Evolutionary conservation across 2,329 filamentous ascomycete species (phyloP), one percentile per base, ranked within the genome.

Genomic region (Fusarium sp.): DNA sequence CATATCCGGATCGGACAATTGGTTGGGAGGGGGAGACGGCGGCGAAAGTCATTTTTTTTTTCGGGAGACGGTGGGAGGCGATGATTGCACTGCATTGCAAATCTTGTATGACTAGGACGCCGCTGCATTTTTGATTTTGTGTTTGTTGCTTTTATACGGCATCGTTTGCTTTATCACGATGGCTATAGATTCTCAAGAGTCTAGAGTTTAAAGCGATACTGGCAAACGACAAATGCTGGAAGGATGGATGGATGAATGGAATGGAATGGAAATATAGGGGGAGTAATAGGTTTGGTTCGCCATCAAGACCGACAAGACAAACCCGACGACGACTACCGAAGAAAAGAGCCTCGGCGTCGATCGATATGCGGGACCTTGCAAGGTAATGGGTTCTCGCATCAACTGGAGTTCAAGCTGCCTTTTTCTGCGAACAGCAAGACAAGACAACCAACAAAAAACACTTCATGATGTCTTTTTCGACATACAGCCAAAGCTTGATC

Each of bases 1-100:
- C 83, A 84, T 84, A 80, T 81, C 80, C 80, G 80, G 82, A 80
- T 77, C 73, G 72, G 80, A 77, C 78, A 81, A 80, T 66, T 75
- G 71, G 72, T 66, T 75, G 71, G 72, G 66, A 73, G 76, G 73
- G 71, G 75, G 66, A 73, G 71, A 75, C 51, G 76, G 74, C 71
- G 73, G 76, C 68, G 73, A 74, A 72, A 59, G 70, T 78, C 76
- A 77, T 72, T 72, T 77, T 71, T 72, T 72, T 77, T 71, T 49
- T 51, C 40, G 66, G 64, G 70, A 66, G 70, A 58, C n/a, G 66
- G 63, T 24, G 38, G 67, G 70, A 69, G 69, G 67, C 46, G 46
- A 31, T 60, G 72, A 75, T 38, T 69, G 74, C 46, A 51, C 27
- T 51, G 27, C 27, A 72, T 67, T 69, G 70, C 71, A 75, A 70